Percentiles rank a stretch among this genome's conserved stretches.
These are phyloP conservation scores for Danielia oregonensis DNA, from an alignment of 805 yeast genomes.

Conservation along the genomic window DNA sequence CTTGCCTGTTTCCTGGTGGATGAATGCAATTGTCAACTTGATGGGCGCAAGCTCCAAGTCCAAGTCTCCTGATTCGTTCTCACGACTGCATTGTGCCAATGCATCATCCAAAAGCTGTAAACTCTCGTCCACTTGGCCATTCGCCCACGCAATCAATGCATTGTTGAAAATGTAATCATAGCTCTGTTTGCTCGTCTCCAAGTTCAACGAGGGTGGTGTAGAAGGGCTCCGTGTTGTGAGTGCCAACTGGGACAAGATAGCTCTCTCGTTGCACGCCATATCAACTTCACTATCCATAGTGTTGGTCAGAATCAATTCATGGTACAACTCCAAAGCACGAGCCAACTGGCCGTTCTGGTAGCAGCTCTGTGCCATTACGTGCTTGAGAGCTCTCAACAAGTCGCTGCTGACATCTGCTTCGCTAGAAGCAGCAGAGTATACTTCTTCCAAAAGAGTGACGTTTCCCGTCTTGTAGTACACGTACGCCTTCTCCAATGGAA, in stretches of 20 bases:
- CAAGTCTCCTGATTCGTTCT: slow-evolving; percentile 41
- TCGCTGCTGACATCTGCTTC: slow-evolving; percentile 13
- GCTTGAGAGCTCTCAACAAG: slow-evolving; percentile 36
- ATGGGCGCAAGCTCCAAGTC: slow-evolving; percentile 57
- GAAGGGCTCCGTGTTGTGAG: slow-evolving; percentile 1
- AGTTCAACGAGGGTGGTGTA: slow-evolving; percentile 2
- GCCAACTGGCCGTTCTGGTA: slow-evolving; percentile 44
- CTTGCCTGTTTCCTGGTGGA: slow-evolving; percentile 28
- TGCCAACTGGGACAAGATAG: slow-evolving; percentile 53
- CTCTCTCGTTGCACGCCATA: slow-evolving; percentile 61
- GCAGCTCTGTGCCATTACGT: slow-evolving; percentile 51
- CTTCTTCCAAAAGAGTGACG: slow-evolving; percentile 22
- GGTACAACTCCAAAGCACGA: slow-evolving; percentile 46
- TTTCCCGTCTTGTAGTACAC: slow-evolving; percentile 56
- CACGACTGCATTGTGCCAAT: slow-evolving; percentile 34
- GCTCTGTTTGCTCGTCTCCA: slow-evolving; percentile 22
- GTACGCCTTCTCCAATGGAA: slow-evolving; percentile 54
- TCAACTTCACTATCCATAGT: slow-evolving; percentile 47
- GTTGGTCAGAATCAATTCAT: slow-evolving; percentile 30
- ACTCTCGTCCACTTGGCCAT: slow-evolving; percentile 37
- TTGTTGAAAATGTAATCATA: slow-evolving; percentile 63
- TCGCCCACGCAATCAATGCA: slow-evolving; percentile 47
- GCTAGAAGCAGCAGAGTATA: slow-evolving; percentile 6
- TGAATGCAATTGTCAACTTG: slow-evolving; percentile 55
- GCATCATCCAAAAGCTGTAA: slow-evolving; percentile 46